Percentiles rank a stretch among this genome's conserved stretches.
These are phyloP conservation scores for Paraphaeosphaeria sporulosa DNA, from an alignment of 2,329 filamentous ascomycete genomes.

Conservation along the genomic window DNA sequence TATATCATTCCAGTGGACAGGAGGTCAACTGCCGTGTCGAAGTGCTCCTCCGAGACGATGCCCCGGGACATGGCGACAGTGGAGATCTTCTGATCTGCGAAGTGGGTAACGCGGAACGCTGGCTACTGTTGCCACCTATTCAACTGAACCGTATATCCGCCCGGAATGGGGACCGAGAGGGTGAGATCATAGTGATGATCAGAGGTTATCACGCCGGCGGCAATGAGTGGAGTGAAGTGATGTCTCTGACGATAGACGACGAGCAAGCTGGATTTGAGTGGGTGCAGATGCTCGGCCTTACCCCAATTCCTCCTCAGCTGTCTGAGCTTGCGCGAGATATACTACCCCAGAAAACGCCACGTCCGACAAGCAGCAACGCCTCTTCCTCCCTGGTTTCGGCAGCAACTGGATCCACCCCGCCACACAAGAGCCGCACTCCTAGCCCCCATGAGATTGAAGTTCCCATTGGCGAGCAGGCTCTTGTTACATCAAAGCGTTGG, in stretches of 20 bases:
- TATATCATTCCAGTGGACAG: slow-evolving; percentile 89
- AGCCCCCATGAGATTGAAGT: slow-evolving; percentile 65
- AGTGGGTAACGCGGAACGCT: slow-evolving; percentile 77
- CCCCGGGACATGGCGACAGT: slow-evolving; percentile 68
- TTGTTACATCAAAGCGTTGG: slow-evolving; percentile 56
- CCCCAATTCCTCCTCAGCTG: slow-evolving; percentile 68
- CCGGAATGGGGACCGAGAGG: slow-evolving; percentile 73
- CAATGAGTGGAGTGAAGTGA: slow-evolving; percentile 81
- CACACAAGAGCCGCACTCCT: slow-evolving; percentile 52
- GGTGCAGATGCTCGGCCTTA: slow-evolving; percentile 81
- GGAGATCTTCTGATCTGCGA: slow-evolving; percentile 95
- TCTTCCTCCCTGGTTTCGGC: slow-evolving; percentile 59
- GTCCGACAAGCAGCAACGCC: slow-evolving; percentile 59
- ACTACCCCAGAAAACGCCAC: slow-evolving; percentile 56
- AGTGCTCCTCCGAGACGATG: slow-evolving; percentile 82
- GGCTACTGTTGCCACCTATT: slow-evolving; percentile 93
- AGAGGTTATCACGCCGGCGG: slow-evolving; percentile 70
- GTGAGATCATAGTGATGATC: slow-evolving; percentile 86
- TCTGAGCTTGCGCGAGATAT: slow-evolving; percentile 55
- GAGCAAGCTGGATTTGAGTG: slow-evolving; percentile 84
- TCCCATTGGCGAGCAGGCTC: slow-evolving; percentile 67
- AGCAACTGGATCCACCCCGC: slow-evolving; percentile 41
- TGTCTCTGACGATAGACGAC: slow-evolving; percentile 78
- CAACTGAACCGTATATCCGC: slow-evolving; percentile 77
- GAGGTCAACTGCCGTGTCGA: slow-evolving; percentile 89